Evolutionary conservation across 805 yeast genomes (phyloP).

Genomic region (Myxozyma sirexii): DNA sequence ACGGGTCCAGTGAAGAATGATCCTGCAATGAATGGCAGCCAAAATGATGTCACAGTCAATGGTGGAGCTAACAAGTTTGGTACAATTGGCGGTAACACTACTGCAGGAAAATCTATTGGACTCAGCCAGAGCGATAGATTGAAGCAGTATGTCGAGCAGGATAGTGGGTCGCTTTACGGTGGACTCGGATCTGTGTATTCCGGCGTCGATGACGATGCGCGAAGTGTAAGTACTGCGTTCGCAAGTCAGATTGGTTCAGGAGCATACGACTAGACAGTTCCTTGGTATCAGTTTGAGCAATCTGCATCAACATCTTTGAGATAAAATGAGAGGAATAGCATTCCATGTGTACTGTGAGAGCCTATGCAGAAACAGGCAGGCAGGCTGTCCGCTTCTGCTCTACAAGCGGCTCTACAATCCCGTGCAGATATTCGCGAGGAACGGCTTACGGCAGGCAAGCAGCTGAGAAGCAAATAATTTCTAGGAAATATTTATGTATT

Average conservation of each 20-base stretch:
- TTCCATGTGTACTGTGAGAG: too few species aligned
- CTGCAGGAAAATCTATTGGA: slow-evolving; percentile 17
- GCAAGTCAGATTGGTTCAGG: slow-evolving; percentile 36
- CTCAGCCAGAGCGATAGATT: slow-evolving; percentile 34
- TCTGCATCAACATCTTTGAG: too few species aligned
- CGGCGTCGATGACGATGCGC: slow-evolving; percentile 34
- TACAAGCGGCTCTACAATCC: too few species aligned
- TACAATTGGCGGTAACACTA: slow-evolving; percentile 17
- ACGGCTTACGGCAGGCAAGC: too few species aligned
- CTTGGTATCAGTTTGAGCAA: neutral
- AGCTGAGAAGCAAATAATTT: too few species aligned
- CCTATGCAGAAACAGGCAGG: too few species aligned
- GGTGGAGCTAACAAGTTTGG: slow-evolving; percentile 9
- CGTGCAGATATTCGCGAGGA: too few species aligned
- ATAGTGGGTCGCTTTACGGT: slow-evolving; percentile 22
- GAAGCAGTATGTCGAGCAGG: slow-evolving; percentile 34
- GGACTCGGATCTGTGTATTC: slow-evolving; percentile 26
- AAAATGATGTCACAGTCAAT: neutral
- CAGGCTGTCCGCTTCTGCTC: too few species aligned
- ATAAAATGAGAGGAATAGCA: too few species aligned
- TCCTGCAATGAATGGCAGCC: neutral
- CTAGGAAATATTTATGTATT: too few species aligned
- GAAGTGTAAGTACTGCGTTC: slow-evolving; percentile 36
- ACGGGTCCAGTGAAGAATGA: neutral
- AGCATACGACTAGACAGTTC: neutral